Conservation (phyloP, 805 yeast species). For the Saccharomyces mikatae region DNA sequence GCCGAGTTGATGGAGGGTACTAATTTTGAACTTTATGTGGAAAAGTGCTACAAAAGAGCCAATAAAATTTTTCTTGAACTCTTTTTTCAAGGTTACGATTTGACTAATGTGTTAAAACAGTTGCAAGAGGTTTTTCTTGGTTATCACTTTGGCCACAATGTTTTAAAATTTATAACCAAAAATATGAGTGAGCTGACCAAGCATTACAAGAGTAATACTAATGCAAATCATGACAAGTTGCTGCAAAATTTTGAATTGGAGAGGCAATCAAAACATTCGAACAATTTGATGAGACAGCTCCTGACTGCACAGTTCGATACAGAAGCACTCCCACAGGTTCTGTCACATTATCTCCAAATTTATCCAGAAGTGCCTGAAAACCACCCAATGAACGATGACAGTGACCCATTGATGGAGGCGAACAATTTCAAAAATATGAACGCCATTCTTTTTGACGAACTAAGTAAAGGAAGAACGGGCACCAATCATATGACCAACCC, state of each 20-base stretch:
- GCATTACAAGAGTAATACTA: conserved; percentile 16
- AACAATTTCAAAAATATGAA: conserved; percentile 38
- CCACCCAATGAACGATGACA: conserved; percentile 1
- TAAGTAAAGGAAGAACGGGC: conserved; percentile 10
- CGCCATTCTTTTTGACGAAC: conserved; percentile 37
- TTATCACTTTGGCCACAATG: conserved; percentile 22
- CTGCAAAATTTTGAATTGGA: conserved; percentile 25
- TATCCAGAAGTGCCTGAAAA: neutral
- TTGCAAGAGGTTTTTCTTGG: conserved; percentile 51
- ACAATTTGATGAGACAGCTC: conserved; percentile 22
- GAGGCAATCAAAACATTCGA: conserved; percentile 1
- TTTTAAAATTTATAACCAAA: conserved; percentile 14
- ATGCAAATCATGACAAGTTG: conserved; percentile 19
- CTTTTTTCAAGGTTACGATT: conserved; percentile 51
- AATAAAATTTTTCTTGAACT: conserved; percentile 52
- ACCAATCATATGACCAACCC: conserved; percentile 12
- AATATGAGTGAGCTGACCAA: conserved; percentile 23
- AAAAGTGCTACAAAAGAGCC: conserved; percentile 58
- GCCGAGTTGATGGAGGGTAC: conserved; percentile 27
- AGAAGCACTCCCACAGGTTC: conserved; percentile 16
- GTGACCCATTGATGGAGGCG: conserved; percentile 34
- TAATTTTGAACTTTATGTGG: conserved; percentile 47
- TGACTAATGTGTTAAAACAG: conserved; percentile 39
- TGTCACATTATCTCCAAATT: conserved; percentile 11
- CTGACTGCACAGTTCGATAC: conserved; percentile 36